phyloP scores from a whole-genome alignment of 2,329 filamentous ascomycete genomes.

The Nemania serpens region DNA sequence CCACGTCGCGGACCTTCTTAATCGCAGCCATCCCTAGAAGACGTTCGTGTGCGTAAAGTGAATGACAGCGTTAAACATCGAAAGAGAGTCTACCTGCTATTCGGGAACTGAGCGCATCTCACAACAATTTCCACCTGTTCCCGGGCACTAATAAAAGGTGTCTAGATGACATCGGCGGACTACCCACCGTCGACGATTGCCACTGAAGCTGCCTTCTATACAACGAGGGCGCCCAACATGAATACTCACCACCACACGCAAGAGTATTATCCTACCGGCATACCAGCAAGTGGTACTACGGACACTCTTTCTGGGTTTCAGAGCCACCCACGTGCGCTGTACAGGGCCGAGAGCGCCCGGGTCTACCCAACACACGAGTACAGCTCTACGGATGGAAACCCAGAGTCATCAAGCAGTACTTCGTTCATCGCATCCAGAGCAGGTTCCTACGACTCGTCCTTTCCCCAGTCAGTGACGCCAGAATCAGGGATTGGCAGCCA shows the following conservation, averaged over 20 bases:
- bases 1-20: background rate
- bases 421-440: constrained; percentile 32
- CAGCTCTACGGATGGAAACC: constrained; percentile 31
- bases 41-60: background rate
- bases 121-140: background rate
- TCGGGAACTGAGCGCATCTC: background rate
- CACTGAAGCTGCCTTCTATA: constrained; percentile 34
- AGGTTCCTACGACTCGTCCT: constrained; percentile 36
- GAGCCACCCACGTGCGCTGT: constrained; percentile 31
- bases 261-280: constrained; percentile 28
- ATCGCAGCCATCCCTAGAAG: background rate
- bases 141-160: constrained; percentile 22
- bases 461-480: constrained; percentile 30
- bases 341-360: constrained; percentile 28
- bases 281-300: constrained; percentile 24
- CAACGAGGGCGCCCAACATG: constrained; percentile 28
- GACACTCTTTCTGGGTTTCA: constrained; percentile 33
- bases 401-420: constrained; percentile 32
- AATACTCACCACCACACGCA: constrained; percentile 31
- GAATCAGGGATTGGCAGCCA: constrained; percentile 31
- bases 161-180: constrained; percentile 35
- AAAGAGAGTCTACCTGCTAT: background rate
- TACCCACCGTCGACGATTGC: constrained; percentile 33
- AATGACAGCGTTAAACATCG: background rate
- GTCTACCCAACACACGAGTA: constrained; percentile 33